A percentile compares a stretch with the other conserved stretches of the same genome.
These are phyloP conservation scores for Iodosphaeria phyllophila DNA, from an alignment of 2,329 filamentous ascomycete genomes.

Conservation along the genomic window DNA sequence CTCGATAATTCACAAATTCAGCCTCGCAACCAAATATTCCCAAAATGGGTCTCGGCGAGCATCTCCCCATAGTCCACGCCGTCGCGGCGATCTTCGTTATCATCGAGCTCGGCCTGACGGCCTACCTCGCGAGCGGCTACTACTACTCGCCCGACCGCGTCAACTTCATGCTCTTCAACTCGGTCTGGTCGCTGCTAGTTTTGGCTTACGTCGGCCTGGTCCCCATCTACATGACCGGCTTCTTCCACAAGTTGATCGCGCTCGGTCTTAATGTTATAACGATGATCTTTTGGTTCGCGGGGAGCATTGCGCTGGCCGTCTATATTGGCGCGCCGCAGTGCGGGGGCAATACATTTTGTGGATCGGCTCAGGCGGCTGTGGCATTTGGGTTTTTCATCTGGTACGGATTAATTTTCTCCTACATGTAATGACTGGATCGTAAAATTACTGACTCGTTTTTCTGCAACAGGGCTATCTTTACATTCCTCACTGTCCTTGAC, in stretches of 20 bases:
- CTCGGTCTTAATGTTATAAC: slow-evolving; percentile 53
- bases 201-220: slow-evolving; percentile 52
- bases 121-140: slow-evolving; percentile 28
- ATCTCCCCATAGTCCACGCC: slow-evolving; percentile 44
- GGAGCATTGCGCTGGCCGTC: slow-evolving; percentile 60
- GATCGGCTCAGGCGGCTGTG: slow-evolving; percentile 25
- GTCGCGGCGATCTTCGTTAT: slow-evolving; percentile 50
- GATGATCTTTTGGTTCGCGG: slow-evolving; percentile 79
- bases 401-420: slow-evolving; percentile 9
- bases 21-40: too few species aligned
- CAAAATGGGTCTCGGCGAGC: slow-evolving; percentile 31
- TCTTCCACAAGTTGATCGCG: slow-evolving; percentile 46
- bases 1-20: too few species aligned
- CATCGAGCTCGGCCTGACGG: slow-evolving; percentile 57
- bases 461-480: slow-evolving; percentile 26
- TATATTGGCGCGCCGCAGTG: slow-evolving; percentile 37
- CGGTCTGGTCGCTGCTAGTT: slow-evolving; percentile 57
- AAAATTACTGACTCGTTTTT: not conserved
- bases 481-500: slow-evolving; percentile 26
- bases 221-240: slow-evolving; percentile 39
- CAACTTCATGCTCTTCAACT: slow-evolving; percentile 65
- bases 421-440: not conserved
- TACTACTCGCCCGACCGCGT: slow-evolving; percentile 31
- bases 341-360: slow-evolving; percentile 26
- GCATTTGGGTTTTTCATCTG: slow-evolving; percentile 50